Base-by-base conservation (phyloP, 495 filamentous ascomycete genomes). In the Penicillium silybi region DNA sequence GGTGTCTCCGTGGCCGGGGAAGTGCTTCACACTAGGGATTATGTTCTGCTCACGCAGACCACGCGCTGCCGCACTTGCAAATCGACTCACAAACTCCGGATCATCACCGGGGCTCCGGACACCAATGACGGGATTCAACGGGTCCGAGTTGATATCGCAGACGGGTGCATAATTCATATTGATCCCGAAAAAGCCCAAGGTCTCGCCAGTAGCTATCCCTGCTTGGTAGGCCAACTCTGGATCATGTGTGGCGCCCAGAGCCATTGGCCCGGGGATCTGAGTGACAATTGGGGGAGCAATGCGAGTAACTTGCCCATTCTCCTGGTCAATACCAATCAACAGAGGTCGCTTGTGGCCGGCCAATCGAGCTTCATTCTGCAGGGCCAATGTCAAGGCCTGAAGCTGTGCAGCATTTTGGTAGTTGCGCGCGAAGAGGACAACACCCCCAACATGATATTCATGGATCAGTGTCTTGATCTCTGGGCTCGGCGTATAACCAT, bases 381-480 rank as follows among this genome's bases (percentile, higher is more conserved):
- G 60, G 37, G 66, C 63, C 0, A 52, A 48, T 6, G 69, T 75
- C 26, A 75, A 57, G 15, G 70, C 57, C 54, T 69, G 67, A 16
- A 79, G 66, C 49, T 78, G 74, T 6, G 48, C 55, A 1, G 64
- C 69, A 64, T 63, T 63, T 19, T 64, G 48, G 19, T 78, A 66
- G 50, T 79, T 79, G 10, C 76, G 62, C 11, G 66, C 67, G 52
- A 79, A 79, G 2, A 79, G 59, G 29, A 79, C 70, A 48, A 79
- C 61, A 1, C 72, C 68, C 23, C 76, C 76, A 6, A 79, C 46
- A 41, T 69, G 69, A 54, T 76, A 72, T 6, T 69, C 70, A n/a
- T 58, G 67, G 41, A 79, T 78, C 46, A 79, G 52, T 4, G 58
- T 70, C 46, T 74, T 77, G 56, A 79, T 72, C 50, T 78, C 75